Evolutionary conservation across 331 rosid genomes (phyloP), one percentile per base, ranked within the genome.

Genomic region (Acacia concinna): DNA sequence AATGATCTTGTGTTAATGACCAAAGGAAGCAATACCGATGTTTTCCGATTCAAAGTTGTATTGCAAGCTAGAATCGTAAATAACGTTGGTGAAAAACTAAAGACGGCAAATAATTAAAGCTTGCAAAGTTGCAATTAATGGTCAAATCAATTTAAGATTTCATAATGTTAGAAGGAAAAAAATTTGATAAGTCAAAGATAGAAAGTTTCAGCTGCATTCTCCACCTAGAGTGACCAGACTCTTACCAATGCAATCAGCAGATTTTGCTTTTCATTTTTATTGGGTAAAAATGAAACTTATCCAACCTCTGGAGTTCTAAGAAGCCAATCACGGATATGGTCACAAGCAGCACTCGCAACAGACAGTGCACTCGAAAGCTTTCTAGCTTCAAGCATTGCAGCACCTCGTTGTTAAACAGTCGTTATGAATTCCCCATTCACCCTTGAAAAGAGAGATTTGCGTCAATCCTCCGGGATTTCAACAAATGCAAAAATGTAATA

Each of bases 301-400:
- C 83, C 35, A 64, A 90, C 96, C 96, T 91, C 93, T 0, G 93
- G 85, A 46, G 93, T 91, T 85, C 93, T 91, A 63, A 91, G 88
- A 43, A 91, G 91, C 96, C 96, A 91, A 66, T 91, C 91, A 71
- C 90, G 90, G 14, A 95, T 93, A 89, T 95, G 99, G 81, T 95
- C 98, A 78, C 99, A 95, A 57, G 98, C 99, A 84, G 90, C 71
- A 77, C 96, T 91, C 27, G 96, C 93, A 75, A 91, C 96, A 73
- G 96, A 91, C 38, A 91, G 34, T 70, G 96, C 96, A 81, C 96
- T 91, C 12, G 96, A 91, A 17, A 93, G 81, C 88, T 93, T 95
- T 11, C 99, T 85, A 65, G 99, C 99, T 82, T 95, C 93, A 60
- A 95, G 87, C 31, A 90, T 88, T 49, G 93, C 93, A 85, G 96